phyloP scores from a whole-genome alignment of 352 stramenopile genomes.

The Elongisporangium prolatum region DNA sequence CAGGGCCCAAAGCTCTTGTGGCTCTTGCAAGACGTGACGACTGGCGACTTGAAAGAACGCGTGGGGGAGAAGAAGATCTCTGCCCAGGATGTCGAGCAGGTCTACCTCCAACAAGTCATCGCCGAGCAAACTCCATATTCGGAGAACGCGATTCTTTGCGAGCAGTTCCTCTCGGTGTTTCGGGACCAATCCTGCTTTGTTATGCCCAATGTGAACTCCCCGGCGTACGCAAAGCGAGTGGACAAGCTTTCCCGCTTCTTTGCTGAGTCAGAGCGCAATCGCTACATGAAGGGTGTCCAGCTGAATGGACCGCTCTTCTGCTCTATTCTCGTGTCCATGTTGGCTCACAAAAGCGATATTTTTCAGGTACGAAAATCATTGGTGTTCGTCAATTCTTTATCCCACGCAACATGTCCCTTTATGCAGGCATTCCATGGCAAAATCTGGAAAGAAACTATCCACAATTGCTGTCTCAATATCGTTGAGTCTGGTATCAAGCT shows the following conservation, averaged over 20 bases:
- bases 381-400: not conserved
- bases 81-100: conserved; percentile 46
- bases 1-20: conserved; percentile 73
- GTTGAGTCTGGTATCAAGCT: conserved; percentile 75
- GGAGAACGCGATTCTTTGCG: conserved; percentile 17
- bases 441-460: conserved; percentile 75
- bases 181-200: conserved; percentile 54
- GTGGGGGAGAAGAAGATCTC: conserved; percentile 47
- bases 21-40: conserved; percentile 62
- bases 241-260: conserved; percentile 57
- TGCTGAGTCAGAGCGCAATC: conserved; percentile 60
- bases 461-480: conserved; percentile 79
- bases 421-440: conserved; percentile 51
- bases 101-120: conserved; percentile 54
- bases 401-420: not conserved
- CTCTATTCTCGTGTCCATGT: conserved; percentile 73
- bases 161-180: conserved; percentile 45
- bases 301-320: conserved; percentile 67
- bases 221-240: conserved; percentile 48
- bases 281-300: conserved; percentile 59
- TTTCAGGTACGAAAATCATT: conserved; percentile 33
- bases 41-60: conserved; percentile 58
- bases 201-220: conserved; percentile 31
- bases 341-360: conserved; percentile 58
- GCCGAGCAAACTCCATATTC: conserved; percentile 22